Evolutionary conservation across 2,329 filamentous ascomycete genomes (phyloP).

Genomic region (Rhexocercosporidium sp.): DNA sequence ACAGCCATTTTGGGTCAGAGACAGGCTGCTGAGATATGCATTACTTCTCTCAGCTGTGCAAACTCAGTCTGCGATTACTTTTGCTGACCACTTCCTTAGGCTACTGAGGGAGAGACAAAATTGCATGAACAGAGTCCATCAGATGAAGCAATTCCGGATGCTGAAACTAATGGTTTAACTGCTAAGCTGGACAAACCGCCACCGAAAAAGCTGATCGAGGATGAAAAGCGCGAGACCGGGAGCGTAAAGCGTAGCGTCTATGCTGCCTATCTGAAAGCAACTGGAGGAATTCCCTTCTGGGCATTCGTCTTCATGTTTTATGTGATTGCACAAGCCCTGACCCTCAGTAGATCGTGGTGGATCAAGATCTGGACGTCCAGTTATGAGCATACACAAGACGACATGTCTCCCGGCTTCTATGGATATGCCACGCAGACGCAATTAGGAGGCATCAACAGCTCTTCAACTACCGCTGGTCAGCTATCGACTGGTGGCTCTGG

Average conservation of each 20-base stretch:
- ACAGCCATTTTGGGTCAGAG: too few relatives aligned
- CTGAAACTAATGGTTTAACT: background rate
- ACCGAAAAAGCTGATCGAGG: constrained; percentile 56
- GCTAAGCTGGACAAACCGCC: constrained; percentile 11
- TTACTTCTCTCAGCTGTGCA: background rate
- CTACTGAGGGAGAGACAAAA: constrained; percentile 13
- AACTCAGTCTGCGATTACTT: background rate
- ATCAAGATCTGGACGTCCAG: constrained; percentile 63
- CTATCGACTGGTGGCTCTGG: background rate
- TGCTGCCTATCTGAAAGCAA: constrained; percentile 65
- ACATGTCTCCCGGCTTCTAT: background rate
- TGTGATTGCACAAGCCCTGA: constrained; percentile 40
- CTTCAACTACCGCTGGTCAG: background rate
- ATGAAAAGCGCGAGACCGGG: constrained; percentile 71
- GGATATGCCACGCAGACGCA: constrained; percentile 15
- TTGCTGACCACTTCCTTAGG: constrained; percentile 10
- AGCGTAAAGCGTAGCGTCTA: constrained; percentile 71
- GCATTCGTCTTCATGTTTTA: constrained; percentile 58
- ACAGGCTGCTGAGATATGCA: background rate
- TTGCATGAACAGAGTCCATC: background rate
- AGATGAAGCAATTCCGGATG: background rate
- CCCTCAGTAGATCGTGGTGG: constrained; percentile 61
- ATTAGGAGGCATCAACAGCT: background rate
- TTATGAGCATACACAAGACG: constrained; percentile 40
- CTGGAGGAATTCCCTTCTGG: constrained; percentile 68